Conservation (phyloP, 495 filamentous ascomycete species). For the Trichocladium uniseriatum region DNA sequence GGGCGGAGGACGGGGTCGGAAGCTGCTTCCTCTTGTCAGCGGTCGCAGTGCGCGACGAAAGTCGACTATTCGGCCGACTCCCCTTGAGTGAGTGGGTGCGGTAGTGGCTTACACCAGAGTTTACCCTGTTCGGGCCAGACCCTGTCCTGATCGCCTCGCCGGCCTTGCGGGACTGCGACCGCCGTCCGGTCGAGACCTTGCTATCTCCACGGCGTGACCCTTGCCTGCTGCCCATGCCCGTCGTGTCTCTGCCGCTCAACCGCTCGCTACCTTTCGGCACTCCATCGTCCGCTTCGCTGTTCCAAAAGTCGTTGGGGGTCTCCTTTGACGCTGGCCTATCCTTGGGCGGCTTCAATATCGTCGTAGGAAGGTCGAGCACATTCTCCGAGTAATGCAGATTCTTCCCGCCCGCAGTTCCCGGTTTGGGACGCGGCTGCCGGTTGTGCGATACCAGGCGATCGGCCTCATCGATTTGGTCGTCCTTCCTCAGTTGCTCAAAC, state of each 20-base stretch:
- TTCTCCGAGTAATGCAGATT: slow-evolving; percentile 89
- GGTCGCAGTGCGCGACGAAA: slow-evolving; percentile 17
- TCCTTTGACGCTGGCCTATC: slow-evolving; percentile 34
- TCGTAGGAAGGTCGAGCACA: slow-evolving; percentile 57
- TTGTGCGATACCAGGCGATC: slow-evolving; percentile 87
- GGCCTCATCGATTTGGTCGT: slow-evolving; percentile 80
- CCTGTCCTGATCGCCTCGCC: slow-evolving; percentile 27
- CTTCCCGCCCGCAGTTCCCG: slow-evolving; percentile 74
- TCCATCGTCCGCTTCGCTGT: slow-evolving; percentile 62
- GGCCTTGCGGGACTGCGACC: slow-evolving; percentile 54
- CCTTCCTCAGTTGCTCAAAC: slow-evolving; percentile 78
- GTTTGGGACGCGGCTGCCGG: slow-evolving; percentile 55
- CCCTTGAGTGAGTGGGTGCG: slow-evolving; percentile 21
- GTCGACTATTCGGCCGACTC: slow-evolving; percentile 28
- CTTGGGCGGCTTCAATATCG: slow-evolving; percentile 34
- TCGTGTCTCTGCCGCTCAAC: slow-evolving; percentile 32
- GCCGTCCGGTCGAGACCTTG: slow-evolving; percentile 32
- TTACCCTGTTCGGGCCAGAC: slow-evolving; percentile 35
- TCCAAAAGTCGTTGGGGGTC: slow-evolving; percentile 44
- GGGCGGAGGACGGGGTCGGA: slow-evolving; percentile 13
- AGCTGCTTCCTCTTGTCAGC: slow-evolving; percentile 29
- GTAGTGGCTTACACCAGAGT: slow-evolving; percentile 37
- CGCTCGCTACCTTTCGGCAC: slow-evolving; percentile 37
- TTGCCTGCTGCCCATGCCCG: slow-evolving; percentile 40
- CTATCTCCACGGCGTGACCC: slow-evolving; percentile 43